These are phyloP conservation scores for Paramecium primaurelia DNA, from an alignment of 73 alveolate genomes.

Conservation along the genomic window DNA sequence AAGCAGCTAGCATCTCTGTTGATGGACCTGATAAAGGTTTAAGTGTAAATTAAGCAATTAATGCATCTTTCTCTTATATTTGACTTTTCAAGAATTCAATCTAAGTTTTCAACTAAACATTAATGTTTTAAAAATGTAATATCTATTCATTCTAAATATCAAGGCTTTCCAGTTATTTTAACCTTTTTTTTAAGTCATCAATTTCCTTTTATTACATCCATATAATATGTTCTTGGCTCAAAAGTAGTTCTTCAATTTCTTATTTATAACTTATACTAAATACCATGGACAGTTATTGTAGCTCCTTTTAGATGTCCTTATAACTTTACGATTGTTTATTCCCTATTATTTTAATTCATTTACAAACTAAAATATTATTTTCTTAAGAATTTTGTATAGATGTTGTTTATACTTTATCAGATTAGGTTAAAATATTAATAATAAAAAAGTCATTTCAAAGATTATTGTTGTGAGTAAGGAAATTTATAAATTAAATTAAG, in stretches of 20 bases:
- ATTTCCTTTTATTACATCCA: neutral
- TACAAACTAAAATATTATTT: neutral
- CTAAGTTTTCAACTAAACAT: slow-evolving; percentile 8
- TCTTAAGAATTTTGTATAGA: neutral
- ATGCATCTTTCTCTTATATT: neutral
- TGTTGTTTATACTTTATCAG: neutral
- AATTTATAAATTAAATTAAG: neutral
- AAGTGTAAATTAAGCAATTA: neutral
- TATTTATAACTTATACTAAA: neutral
- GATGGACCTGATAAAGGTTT: neutral
- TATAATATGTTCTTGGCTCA: neutral
- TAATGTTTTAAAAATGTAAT: neutral
- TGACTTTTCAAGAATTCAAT: slow-evolving; percentile 9
- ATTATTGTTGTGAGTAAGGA: neutral
- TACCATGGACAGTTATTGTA: neutral
- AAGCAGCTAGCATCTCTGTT: neutral
- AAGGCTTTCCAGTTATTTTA: neutral
- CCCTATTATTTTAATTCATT: neutral
- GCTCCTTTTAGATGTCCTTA: neutral
- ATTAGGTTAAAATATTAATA: neutral
- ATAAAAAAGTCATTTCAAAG: neutral
- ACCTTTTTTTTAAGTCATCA: neutral
- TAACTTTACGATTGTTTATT: neutral
- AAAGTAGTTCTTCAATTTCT: neutral
- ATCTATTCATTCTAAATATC: neutral